Evolutionary conservation across 192 early-diverging fungal species (phyloP).

Genomic region (Geranomyces variabilis): DNA sequence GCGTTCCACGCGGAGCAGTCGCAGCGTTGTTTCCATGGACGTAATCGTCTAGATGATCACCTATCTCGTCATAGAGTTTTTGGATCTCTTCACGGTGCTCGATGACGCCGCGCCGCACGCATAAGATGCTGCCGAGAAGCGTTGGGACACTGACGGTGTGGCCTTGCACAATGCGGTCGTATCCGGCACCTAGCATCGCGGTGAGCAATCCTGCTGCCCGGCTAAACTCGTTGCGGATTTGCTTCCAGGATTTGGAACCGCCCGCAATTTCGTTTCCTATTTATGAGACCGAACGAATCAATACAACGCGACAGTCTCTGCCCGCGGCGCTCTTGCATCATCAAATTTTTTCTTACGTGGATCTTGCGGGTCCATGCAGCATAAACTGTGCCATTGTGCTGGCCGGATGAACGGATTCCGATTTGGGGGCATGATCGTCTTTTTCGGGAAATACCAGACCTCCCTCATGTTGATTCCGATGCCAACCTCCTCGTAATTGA

Average conservation of each 20-base stretch:
- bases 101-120: slow-evolving; percentile 31
- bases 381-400: slow-evolving; percentile 15
- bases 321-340: too few relatives aligned
- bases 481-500: slow-evolving; percentile 71
- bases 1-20: too few relatives aligned
- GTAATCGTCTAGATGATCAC: background rate
- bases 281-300: background rate
- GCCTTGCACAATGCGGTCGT: slow-evolving; percentile 27
- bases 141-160: slow-evolving; percentile 26
- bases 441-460: slow-evolving; percentile 60
- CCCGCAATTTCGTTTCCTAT: slow-evolving; percentile 49
- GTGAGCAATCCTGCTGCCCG: slow-evolving; percentile 33
- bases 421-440: background rate
- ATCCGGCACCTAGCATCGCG: slow-evolving; percentile 43
- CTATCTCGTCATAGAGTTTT: slow-evolving; percentile 26
- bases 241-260: slow-evolving; percentile 36
- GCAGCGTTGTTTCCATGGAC: background rate
- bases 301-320: too few relatives aligned
- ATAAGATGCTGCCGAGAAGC: slow-evolving; percentile 48
- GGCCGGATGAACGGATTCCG: background rate
- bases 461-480: slow-evolving; percentile 56
- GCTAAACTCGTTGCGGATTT: slow-evolving; percentile 39
- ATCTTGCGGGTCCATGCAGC: slow-evolving; percentile 50
- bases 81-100: slow-evolving; percentile 41
- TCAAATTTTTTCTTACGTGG: slow-evolving; percentile 32